Evolutionary conservation across 208 protist genomes (phyloP), one percentile per base, ranked within the genome.

Genomic region (Jaenimonas drosophilae): DNA sequence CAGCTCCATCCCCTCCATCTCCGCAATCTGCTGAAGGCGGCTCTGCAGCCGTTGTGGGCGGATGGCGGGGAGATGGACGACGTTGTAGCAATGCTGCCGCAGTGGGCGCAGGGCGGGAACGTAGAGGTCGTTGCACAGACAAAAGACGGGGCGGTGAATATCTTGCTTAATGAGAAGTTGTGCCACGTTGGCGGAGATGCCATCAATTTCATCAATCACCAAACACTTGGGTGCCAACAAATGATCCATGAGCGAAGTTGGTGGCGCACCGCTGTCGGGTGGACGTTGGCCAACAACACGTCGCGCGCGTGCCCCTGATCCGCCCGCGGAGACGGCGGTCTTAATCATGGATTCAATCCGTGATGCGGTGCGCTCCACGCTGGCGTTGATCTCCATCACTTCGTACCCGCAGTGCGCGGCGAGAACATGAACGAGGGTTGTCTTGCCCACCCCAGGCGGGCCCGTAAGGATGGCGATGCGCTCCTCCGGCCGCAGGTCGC

Each of bases 391-490:
- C 53, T 98, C 95, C 7, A 97, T 50, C 41, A 83, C 58, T 39
- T 87, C 71, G 60, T 97, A 98, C 1, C 93, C 93, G 49, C 88
- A 94, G 43, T 97, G 86, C 26, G 70, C 51, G 5, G 93, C 96
- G 3, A 97, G 49, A 4, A 98, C 82, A 44, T 97, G 89, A 9
- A 86, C 94, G 3, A 98, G 65, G 0, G 96, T 97, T 17, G 96
- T 98, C 68, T 98, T 98, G 16, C 96, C 96, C 7, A 95, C 59
- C 17, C 96, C 96, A 0, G 96, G 95, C 16, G 95, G 91, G 0
- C 96, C 96, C 0, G 76, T 76, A 9, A 98, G 54, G 34, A 97
- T 49, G 4, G 67, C 75, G 1, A 93, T 57, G 11, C 71, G 74
- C 43, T 88, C 80, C 36, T 64, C 72, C 4, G 84, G 84, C 20